phyloP scores from a whole-genome alignment of 768 basidiomycete species.

The Amanita thiersii region DNA sequence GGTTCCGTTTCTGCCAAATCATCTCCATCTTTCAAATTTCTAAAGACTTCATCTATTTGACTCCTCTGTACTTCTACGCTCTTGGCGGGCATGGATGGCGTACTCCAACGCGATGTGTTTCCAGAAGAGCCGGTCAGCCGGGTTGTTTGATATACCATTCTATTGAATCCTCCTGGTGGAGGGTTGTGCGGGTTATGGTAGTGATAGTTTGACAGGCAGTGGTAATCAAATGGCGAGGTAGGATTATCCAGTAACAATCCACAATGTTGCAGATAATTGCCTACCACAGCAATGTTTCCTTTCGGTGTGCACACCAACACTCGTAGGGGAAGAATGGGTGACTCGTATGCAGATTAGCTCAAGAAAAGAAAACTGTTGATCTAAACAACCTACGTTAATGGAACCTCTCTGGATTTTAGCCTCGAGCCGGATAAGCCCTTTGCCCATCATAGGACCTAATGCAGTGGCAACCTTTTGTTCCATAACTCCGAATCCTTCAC shows the following conservation, averaged over 20 bases:
- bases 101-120: slow-evolving; percentile 45
- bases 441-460: slow-evolving; percentile 78
- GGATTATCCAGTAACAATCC: slow-evolving; percentile 79
- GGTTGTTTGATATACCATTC: slow-evolving; percentile 29
- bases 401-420: slow-evolving; percentile 63
- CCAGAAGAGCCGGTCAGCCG: slow-evolving; percentile 27
- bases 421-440: slow-evolving; percentile 75
- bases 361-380: background rate
- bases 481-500: slow-evolving; percentile 74
- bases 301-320: slow-evolving; percentile 92
- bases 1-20: slow-evolving; percentile 84
- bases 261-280: slow-evolving; percentile 61
- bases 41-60: slow-evolving; percentile 92
- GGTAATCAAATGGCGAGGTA: slow-evolving; percentile 51
- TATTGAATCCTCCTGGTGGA: slow-evolving; percentile 57
- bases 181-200: slow-evolving; percentile 91
- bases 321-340: slow-evolving; percentile 76
- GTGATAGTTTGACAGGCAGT: slow-evolving; percentile 50
- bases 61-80: slow-evolving; percentile 87
- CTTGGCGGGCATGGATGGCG: slow-evolving; percentile 53
- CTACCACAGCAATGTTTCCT: slow-evolving; percentile 81
- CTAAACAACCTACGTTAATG: slow-evolving; percentile 57
- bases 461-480: slow-evolving; percentile 79
- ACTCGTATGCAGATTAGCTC: slow-evolving; percentile 33
- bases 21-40: slow-evolving; percentile 78